phyloP scores from a whole-genome alignment of 192 early-diverging fungal species.

The Gigaspora rosea region DNA sequence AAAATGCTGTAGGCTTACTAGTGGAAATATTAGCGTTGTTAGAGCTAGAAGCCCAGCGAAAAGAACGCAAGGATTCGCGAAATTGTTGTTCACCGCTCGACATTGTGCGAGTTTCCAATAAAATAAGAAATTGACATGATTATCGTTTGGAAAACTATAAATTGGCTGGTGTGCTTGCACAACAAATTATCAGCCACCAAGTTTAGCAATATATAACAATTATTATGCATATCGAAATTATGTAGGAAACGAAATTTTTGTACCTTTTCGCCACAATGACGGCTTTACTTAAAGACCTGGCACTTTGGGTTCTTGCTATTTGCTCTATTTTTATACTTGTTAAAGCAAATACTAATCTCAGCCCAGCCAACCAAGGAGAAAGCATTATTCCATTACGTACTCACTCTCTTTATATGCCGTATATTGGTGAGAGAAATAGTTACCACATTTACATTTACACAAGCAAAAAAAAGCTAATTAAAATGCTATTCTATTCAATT shows the following conservation, averaged over 20 bases:
- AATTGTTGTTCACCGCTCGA: slow-evolving; percentile 26
- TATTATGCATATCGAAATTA: too few relatives aligned
- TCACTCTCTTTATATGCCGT: slow-evolving; percentile 55
- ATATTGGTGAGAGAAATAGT: slow-evolving; percentile 50
- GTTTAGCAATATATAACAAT: too few relatives aligned
- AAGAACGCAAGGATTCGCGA: slow-evolving; percentile 28
- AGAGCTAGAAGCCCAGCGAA: slow-evolving; percentile 27
- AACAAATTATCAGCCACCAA: too few relatives aligned
- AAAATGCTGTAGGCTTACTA: slow-evolving; percentile 31
- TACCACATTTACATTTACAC: too few relatives aligned
- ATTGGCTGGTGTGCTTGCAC: too few relatives aligned
- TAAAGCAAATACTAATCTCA: not conserved
- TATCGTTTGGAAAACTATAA: too few relatives aligned
- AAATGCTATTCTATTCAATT: not conserved
- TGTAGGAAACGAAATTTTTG: too few relatives aligned
- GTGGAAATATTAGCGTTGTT: not conserved
- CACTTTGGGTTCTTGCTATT: not conserved
- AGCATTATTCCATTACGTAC: slow-evolving; percentile 42
- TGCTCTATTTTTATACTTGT: not conserved
- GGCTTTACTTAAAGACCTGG: not conserved
- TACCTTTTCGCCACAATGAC: not conserved
- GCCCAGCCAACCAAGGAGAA: slow-evolving; percentile 3
- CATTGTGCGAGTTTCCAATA: not conserved
- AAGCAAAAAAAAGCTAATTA: not conserved
- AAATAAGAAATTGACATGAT: too few relatives aligned